Percentiles rank a stretch among this genome's conserved stretches.
These are phyloP conservation scores for Carex sylvatica DNA, from an alignment of 202 grass and related monocot species.

Conservation along the genomic window DNA sequence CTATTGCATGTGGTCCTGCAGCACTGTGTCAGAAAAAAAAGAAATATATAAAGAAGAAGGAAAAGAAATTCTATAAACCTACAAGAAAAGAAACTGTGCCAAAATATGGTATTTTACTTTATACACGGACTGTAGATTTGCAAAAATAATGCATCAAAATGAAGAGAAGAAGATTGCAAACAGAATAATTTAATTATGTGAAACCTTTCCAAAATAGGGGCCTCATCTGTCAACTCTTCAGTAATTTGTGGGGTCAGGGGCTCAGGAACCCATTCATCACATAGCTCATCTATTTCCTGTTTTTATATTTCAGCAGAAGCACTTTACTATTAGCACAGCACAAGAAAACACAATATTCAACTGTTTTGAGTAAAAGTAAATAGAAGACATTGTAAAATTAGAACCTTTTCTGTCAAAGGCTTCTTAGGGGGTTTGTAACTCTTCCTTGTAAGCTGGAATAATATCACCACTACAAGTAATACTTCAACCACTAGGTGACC, in stretches of 20 bases:
- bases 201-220: conserved; percentile 81
- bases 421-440: conserved; percentile 95
- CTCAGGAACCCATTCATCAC: conserved; percentile 92
- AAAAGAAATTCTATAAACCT: not conserved
- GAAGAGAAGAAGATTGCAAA: not conserved
- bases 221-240: conserved; percentile 40
- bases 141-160: not conserved
- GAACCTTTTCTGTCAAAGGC: conserved; percentile 78
- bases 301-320: conserved; percentile 28
- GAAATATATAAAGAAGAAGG: conserved; percentile 7
- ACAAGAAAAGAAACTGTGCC: not conserved
- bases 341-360: not conserved
- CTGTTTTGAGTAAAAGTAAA: not conserved
- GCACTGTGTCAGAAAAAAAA: conserved; percentile 46
- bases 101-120: not conserved
- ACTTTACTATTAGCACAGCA: conserved; percentile 10
- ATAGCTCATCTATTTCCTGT: conserved; percentile 95
- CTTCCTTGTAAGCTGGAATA: conserved; percentile 93
- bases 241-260: conserved; percentile 74
- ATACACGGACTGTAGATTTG: not conserved
- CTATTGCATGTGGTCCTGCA: conserved; percentile 76
- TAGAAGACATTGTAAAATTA: conserved; percentile 5
- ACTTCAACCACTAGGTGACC: conserved; percentile 91
- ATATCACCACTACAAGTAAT: conserved; percentile 77
- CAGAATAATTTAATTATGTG: conserved; percentile 18